Base-by-base conservation (phyloP, 371 early-diverging fungal species). In the Circinella umbellata region DNA sequence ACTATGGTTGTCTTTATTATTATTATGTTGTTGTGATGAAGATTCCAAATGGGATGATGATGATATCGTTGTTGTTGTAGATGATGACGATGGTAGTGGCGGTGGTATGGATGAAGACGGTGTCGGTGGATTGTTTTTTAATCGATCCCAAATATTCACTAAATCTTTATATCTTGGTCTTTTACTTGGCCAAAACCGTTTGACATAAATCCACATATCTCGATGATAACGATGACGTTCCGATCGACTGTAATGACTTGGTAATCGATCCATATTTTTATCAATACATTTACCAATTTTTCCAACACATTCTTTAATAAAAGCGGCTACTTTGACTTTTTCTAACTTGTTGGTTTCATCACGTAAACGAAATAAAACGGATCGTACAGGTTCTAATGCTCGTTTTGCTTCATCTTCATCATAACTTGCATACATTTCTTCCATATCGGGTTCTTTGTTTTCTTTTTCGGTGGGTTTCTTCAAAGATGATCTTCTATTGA, bases 211-310 rank as follows among this genome's bases (percentile, higher is more conserved):
- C 90, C 90, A 90, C 68, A 90, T 68, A 59, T 88, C 82, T 15
- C 80, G 76, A 60, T 80, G 79, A 67, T 83, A 77, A 55, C 74
- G 61, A n/a, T 66, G 54, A 63, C 70, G 73, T 46, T 61, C 71
- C 53, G 36, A 34, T 5, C 61, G 18, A 18, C 64, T 70, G 37
- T 67, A 15, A 27, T 51, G 42, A 61, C 59, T 65, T 8, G 70
- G 60, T 27, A 70, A 42, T 76, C 64, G 66, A 39, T 72, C 73
- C 13, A 84, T 68, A 13, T 80, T 70, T 17, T 78, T 71, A 4
- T 81, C 78, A 61, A 93, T 91, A 35, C 84, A 87, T 18, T 82
- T 80, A 10, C 92, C 94, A 67, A 93, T 88, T 39, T 77, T 80
- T 39, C 74, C 66, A 54, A 92, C 68, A 49, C 86, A 87, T 39